phyloP scores from a whole-genome alignment of 257 asterid genomes.

The Rhazya stricta region DNA sequence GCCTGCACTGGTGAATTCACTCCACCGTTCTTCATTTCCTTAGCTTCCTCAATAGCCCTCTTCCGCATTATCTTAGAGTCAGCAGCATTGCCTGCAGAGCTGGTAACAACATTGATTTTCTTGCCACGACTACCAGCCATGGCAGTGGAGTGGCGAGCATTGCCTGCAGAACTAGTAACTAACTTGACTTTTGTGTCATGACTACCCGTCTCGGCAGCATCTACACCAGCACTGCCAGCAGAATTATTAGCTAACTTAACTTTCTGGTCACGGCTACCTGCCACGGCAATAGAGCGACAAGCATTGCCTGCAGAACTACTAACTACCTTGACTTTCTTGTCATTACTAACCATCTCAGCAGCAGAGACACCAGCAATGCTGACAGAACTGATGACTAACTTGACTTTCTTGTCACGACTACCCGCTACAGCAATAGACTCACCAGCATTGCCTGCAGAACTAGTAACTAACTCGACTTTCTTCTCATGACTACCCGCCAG shows the following conservation, averaged over 20 bases:
- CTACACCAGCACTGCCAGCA: slow-evolving; percentile 25
- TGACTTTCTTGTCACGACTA: slow-evolving; percentile 28
- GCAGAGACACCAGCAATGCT: slow-evolving; percentile 5
- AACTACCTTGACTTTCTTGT: slow-evolving; percentile 23
- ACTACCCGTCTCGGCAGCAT: slow-evolving; percentile 25
- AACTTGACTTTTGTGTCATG: slow-evolving; percentile 27
- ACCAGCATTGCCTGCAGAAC: not conserved
- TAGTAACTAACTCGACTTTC: slow-evolving; percentile 22
- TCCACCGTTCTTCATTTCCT: slow-evolving; percentile 29
- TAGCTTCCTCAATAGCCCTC: slow-evolving; percentile 32
- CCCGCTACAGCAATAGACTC: slow-evolving; percentile 25
- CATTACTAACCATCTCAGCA: slow-evolving; percentile 29
- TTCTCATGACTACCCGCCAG: slow-evolving; percentile 31
- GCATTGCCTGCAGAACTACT: not conserved
- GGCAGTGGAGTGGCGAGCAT: slow-evolving; percentile 2
- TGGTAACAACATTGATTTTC: slow-evolving; percentile 21
- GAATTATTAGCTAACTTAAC: slow-evolving; percentile 25
- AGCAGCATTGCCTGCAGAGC: slow-evolving; percentile 28
- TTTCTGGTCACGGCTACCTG: slow-evolving; percentile 31
- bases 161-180: slow-evolving; percentile 1
- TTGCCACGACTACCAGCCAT: slow-evolving; percentile 31
- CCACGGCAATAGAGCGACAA: slow-evolving; percentile 10
- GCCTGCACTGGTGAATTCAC: slow-evolving; percentile 30
- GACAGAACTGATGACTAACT: slow-evolving; percentile 9
- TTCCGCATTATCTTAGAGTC: slow-evolving; percentile 37